A percentile compares a stretch with the other conserved stretches of the same genome.
Evolutionary conservation across 345 rosid genomes (phyloP).

Genomic region (Sisymbrium altissimum): DNA sequence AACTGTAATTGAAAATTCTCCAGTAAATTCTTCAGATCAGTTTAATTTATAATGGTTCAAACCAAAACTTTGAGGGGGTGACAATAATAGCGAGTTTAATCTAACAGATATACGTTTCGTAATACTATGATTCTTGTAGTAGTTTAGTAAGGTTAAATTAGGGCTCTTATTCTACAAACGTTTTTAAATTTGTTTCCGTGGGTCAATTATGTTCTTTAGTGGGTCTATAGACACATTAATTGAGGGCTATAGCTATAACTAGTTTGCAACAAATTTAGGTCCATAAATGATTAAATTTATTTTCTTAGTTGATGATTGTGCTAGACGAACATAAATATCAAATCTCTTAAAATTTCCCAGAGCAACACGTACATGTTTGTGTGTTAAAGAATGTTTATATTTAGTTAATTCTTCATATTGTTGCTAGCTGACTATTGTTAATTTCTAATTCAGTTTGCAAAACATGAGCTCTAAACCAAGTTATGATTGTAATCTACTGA

Average conservation of each 20-base stretch:
- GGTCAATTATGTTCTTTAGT: conserved; percentile 9
- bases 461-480: neutral
- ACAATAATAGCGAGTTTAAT: neutral
- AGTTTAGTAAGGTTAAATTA: neutral
- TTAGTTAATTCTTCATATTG: neutral
- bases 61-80: neutral
- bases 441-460: neutral
- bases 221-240: neutral
- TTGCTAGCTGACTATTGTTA: neutral
- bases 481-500: neutral
- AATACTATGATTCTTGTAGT: neutral
- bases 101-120: neutral
- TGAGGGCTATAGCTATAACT: neutral
- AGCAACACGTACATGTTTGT: neutral
- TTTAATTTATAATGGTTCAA: neutral
- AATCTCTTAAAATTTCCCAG: neutral
- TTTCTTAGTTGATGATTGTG: neutral
- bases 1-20: neutral
- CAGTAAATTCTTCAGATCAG: neutral
- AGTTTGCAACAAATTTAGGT: neutral
- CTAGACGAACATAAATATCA: neutral
- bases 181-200: neutral
- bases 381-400: neutral
- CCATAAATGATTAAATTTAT: neutral
- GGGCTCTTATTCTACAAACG: neutral